A percentile compares a stretch with the other conserved stretches of the same genome.
phyloP scores from a whole-genome alignment of 176 grass and related monocot genomes.

The Bolboschoenus planiculmis region DNA sequence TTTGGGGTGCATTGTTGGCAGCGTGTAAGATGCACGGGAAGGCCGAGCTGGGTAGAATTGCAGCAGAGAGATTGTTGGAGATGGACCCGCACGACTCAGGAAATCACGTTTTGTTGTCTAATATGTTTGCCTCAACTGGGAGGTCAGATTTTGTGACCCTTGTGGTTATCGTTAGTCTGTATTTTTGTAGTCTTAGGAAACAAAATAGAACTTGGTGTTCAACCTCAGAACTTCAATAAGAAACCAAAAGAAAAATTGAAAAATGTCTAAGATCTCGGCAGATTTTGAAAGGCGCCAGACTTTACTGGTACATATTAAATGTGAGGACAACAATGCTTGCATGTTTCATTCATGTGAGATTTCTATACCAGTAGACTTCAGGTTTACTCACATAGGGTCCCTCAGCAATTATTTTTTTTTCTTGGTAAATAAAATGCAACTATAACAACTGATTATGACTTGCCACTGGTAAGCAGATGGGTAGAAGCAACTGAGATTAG shows the following conservation, averaged over 20 bases:
- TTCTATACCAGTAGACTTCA: neutral
- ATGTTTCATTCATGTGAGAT: neutral
- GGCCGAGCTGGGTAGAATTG: constrained; percentile 57
- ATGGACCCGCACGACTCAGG: constrained; percentile 67
- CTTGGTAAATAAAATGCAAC: neutral
- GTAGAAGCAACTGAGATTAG: constrained; percentile 61
- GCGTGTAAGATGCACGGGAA: constrained; percentile 79
- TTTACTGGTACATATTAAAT: neutral
- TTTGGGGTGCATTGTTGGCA: constrained; percentile 78
- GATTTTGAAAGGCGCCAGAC: neutral
- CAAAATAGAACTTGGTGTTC: neutral
- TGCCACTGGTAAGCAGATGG: constrained; percentile 40
- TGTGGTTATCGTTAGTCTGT: neutral
- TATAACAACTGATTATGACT: neutral
- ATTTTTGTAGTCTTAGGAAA: neutral
- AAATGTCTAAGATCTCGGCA: neutral
- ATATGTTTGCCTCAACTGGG: constrained; percentile 78
- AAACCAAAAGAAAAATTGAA: neutral
- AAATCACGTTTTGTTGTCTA: constrained; percentile 73
- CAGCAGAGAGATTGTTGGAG: constrained; percentile 69
- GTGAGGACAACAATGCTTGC: neutral
- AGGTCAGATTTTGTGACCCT: constrained; percentile 36
- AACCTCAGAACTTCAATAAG: neutral
- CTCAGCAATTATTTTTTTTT: neutral
- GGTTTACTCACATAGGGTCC: neutral